Conservation (phyloP, 2,329 filamentous ascomycete genomes). For the Trichophyton equinum region DNA sequence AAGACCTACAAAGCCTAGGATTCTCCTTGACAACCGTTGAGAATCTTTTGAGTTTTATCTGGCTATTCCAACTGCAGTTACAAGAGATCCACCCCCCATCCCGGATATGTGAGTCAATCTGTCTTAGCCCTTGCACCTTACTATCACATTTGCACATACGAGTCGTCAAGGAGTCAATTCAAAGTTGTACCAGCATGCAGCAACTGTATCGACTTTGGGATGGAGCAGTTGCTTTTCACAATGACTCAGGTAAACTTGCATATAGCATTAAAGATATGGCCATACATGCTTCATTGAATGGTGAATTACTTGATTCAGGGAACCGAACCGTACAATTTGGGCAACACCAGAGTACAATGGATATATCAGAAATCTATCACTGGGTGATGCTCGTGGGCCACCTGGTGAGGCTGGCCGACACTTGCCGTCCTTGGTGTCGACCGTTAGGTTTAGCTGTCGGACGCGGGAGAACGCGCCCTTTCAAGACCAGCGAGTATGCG, state of each 20-base stretch:
- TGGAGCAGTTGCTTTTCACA: not conserved
- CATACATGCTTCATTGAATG: not conserved
- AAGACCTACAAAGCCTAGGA: conserved; percentile 6
- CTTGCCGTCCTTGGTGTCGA: conserved; percentile 2
- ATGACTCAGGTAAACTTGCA: not conserved
- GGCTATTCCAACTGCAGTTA: conserved; percentile 17
- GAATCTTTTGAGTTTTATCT: conserved; percentile 18
- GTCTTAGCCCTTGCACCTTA: conserved; percentile 4
- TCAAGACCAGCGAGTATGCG: not conserved
- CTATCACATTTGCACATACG: conserved; percentile 2
- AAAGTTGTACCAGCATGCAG: conserved; percentile 6
- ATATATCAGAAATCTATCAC: conserved; percentile 15
- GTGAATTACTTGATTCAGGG: not conserved
- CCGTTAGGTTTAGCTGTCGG: conserved; percentile 2
- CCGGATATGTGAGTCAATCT: conserved; percentile 7
- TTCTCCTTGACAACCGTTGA: conserved; percentile 12
- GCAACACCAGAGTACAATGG: conserved; percentile 19
- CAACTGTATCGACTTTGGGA: conserved; percentile 10
- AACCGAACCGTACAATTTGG: conserved; percentile 21
- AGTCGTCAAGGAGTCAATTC: conserved; percentile 3
- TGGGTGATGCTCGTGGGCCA: conserved; percentile 19
- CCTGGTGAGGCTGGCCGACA: conserved; percentile 12
- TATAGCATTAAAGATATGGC: conserved; percentile 9
- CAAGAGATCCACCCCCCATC: conserved; percentile 17
- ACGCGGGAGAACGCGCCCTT: not conserved